Base-by-base conservation (phyloP, 345 rosid species). In the Eucalyptus shirleyi region DNA sequence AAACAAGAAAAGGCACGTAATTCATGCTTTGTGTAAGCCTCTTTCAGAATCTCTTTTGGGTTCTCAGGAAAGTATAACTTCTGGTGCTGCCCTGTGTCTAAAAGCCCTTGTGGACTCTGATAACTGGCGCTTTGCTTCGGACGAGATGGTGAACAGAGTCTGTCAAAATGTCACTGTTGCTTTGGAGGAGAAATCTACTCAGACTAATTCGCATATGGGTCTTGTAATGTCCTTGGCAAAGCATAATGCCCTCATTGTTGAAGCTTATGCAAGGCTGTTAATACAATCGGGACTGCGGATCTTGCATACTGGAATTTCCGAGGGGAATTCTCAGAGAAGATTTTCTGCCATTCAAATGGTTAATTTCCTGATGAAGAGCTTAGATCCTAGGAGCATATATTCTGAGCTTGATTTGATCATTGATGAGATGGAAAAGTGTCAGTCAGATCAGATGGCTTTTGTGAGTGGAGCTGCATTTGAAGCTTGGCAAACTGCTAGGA, bases 81-180 rank as follows among this genome's bases (percentile, higher is more conserved):
- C 98, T 2, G 99, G 99, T 4, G 95, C 99, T 88, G 99, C 99
- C 23, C 94, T 98, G 90, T 98, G 99, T 92, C 91, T 98, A 50
- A 96, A 93, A 91, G 96, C 99, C 88, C 99, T 98, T 30, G 97
- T 96, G 90, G 99, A 97, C 86, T 93, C 94, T 10, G 99, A 97
- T 82, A 98, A 97, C 47, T 98, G 99, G 99, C 91, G 95, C 37
- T 98, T 94, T 93, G 97, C 99, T 94, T 95, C 99, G 0, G 97
- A 96, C 86, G 99, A 97, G 90, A 95, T 96, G 97, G 98, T 97
- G 90, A 97, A 97, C 85, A 95, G 88, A 88, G 98, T 98, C 51
- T 96, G 98, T 88, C 97, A 96, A 92, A 96, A 96, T 89, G 97
- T 96, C 19, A 98, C 96, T 4, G 99, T 92, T 26, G 98, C 98